phyloP scores from a whole-genome alignment of 2,329 filamentous ascomycete species.

The Pyrenophora teres region DNA sequence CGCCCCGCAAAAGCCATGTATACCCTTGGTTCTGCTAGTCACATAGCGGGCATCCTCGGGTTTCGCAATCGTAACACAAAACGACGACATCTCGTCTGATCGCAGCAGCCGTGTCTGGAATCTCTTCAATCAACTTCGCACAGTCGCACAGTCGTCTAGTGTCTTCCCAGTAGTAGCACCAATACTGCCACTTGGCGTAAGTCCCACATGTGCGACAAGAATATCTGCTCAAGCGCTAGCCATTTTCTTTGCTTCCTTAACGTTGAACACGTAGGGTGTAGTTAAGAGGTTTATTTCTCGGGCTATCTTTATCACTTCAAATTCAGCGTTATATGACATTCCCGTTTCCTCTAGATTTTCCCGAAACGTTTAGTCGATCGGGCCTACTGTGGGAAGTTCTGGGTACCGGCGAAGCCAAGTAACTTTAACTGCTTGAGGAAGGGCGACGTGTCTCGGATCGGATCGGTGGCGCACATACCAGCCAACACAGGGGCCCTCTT shows the following conservation, averaged over 20 bases:
- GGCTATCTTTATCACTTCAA: constrained; percentile 68
- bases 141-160: constrained; percentile 68
- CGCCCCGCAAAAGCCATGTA: constrained; percentile 75
- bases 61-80: constrained; percentile 69
- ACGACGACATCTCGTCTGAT: constrained; percentile 66
- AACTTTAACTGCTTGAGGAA: constrained; percentile 66
- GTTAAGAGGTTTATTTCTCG: constrained; percentile 66
- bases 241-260: constrained; percentile 66
- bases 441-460: constrained; percentile 64
- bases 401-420: constrained; percentile 70
- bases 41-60: constrained; percentile 68
- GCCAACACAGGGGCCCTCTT: constrained; percentile 68
- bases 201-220: constrained; percentile 70
- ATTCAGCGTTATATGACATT: constrained; percentile 70
- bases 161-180: constrained; percentile 65
- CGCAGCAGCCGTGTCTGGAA: constrained; percentile 62
- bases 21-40: constrained; percentile 61
- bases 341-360: constrained; percentile 72
- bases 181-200: constrained; percentile 68
- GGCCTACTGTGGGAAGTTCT: constrained; percentile 76
- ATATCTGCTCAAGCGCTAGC: constrained; percentile 68
- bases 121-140: constrained; percentile 65
- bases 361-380: constrained; percentile 71
- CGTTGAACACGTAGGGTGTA: constrained; percentile 71
- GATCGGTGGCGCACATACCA: constrained; percentile 73